A percentile compares a stretch with the other conserved stretches of the same genome.
Conservation (phyloP, 2,329 filamentous ascomycete genomes). For the Dothideomycetes sp. region DNA sequence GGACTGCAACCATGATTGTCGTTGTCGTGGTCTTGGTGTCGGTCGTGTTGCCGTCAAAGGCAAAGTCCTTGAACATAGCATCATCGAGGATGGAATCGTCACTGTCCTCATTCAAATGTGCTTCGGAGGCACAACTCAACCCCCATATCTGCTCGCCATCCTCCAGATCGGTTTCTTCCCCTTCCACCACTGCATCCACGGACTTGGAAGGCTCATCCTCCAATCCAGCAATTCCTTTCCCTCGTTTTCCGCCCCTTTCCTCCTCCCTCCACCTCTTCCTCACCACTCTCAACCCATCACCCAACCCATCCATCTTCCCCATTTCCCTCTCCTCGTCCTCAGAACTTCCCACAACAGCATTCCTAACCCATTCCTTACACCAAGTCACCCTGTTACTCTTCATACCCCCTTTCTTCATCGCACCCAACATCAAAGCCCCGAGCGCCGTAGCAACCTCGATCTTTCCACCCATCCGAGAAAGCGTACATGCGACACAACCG, state of each 20-base stretch:
- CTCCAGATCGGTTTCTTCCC: no score
- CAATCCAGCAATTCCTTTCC: no score
- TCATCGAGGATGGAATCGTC: no score
- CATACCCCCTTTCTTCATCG: constrained; percentile 15
- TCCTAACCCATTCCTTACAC: constrained; percentile 17
- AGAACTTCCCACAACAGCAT: constrained; percentile 10
- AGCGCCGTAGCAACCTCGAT: constrained; percentile 16
- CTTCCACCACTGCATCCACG: no score
- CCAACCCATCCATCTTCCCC: constrained; percentile 2
- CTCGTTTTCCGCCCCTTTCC: background rate
- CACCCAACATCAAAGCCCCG: constrained; percentile 19
- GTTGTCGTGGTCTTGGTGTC: no score
- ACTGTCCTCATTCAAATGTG: no score
- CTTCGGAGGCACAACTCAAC: no score
- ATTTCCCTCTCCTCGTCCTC: constrained; percentile 12
- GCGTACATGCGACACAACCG: constrained; percentile 20
- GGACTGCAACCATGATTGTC: no score
- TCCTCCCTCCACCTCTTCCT: background rate
- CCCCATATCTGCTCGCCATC: no score
- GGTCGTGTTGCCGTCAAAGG: no score
- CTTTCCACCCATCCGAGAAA: constrained; percentile 15
- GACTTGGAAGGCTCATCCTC: no score
- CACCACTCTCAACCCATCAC: background rate
- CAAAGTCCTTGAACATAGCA: no score
- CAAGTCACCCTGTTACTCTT: constrained; percentile 20